Percentiles rank a stretch among this genome's conserved stretches.
These are phyloP conservation scores for Daldinia childiae DNA, from an alignment of 495 filamentous ascomycete genomes.

Conservation along the genomic window DNA sequence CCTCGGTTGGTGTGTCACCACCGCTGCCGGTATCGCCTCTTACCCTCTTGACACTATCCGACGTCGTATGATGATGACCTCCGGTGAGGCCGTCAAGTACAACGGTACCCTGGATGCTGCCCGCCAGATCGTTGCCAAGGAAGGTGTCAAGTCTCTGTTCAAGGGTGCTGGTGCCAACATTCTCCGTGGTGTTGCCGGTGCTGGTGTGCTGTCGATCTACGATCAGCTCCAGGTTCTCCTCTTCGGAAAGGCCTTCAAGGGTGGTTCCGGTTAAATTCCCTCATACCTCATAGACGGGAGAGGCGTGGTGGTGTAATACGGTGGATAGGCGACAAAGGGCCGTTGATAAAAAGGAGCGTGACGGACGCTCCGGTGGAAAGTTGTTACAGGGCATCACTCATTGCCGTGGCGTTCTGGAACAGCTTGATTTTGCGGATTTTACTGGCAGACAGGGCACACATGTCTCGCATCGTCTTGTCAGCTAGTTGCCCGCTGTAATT, in stretches of 20 bases:
- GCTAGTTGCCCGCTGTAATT: conserved; percentile 65
- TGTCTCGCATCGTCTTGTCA: conserved; percentile 42
- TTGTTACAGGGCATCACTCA: conserved; percentile 54
- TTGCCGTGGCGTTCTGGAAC: conserved; percentile 58
- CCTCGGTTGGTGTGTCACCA: conserved; percentile 99
- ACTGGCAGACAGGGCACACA: conserved; percentile 42
- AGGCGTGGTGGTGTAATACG: conserved; percentile 46
- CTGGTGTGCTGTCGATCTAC: conserved; percentile 99
- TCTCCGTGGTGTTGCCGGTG: conserved; percentile 99
- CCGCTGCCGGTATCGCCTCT: conserved; percentile 99
- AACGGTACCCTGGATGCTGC: conserved; percentile 91
- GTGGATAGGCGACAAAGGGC: conserved; percentile 42
- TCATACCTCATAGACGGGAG: conserved; percentile 47
- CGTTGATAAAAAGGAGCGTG: conserved; percentile 49
- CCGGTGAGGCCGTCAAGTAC: conserved; percentile 99
- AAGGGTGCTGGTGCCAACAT: conserved; percentile 99
- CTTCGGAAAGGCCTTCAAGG: conserved; percentile 99
- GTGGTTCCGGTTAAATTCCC: conserved; percentile 76
- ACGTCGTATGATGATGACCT: conserved; percentile 99
- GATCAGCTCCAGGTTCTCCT: conserved; percentile 98
- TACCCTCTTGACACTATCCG: conserved; percentile 99
- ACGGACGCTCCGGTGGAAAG: conserved; percentile 49
- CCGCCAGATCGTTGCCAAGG: conserved; percentile 94
- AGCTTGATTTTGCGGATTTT: conserved; percentile 50
- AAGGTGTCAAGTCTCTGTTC: conserved; percentile 98